Evolutionary conservation across 208 protist genomes (phyloP), one percentile per base, ranked within the genome.

Genomic region (Trypanosoma vivax): DNA sequence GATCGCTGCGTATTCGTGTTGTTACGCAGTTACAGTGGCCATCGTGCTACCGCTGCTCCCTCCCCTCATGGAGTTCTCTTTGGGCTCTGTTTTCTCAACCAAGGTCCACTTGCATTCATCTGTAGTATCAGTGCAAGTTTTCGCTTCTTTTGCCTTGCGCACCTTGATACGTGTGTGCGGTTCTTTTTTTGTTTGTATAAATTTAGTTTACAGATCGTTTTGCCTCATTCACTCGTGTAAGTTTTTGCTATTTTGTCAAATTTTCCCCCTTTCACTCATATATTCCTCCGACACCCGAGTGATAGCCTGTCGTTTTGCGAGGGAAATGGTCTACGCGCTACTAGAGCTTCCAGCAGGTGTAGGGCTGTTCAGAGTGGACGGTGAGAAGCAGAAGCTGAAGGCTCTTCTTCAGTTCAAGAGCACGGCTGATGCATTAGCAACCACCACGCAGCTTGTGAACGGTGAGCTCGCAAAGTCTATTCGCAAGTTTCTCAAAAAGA

Each of bases 401-500:
- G 92, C 95, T 23, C 78, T 97, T n/a, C 78, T 98, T 27, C 70
- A 84, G 45, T 88, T 99, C 40, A 86, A 86, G 53, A 96, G 97
- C 81, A 99, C 96, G 31, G 83, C 86, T 3, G 97, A 99, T 65
- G 98, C 98, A 5, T 75, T 99, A 7, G 90, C 97, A 45, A 95
- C 98, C 13, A 94, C 95, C 5, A 98, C 94, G 10, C 92, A 97
- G 49, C 56, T 99, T 10, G 77, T 97, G 28, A 98, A 99, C 65
- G 87, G 94, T 57, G 96, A 97, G 71, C 71, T 99, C 5, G 78
- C 83, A 60, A 97, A 98, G 63, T 71, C 73, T 33, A 81, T 99
- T 27, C 95, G 96, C 58, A 98, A 97, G 70, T 99, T 99, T 71
- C 83, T 99, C 9, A 98, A 98, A 77, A 97, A 99, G 65, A 94